Conservation (phyloP, 2,329 filamentous ascomycete genomes). For the Coleophoma crateriformis region DNA sequence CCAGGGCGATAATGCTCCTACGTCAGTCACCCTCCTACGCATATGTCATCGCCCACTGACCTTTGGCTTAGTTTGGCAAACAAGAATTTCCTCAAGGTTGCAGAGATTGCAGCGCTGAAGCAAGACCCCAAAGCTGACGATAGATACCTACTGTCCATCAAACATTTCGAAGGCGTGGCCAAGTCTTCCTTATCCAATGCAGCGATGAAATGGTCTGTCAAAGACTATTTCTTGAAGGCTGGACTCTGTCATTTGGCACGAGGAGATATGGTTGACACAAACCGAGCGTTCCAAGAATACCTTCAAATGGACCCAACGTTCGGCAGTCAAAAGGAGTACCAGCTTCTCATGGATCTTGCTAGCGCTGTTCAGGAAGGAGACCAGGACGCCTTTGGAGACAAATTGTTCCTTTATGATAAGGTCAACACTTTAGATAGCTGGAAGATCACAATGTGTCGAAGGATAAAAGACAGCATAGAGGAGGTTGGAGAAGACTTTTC, state of each 20-base stretch:
- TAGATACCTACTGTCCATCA: slow-evolving; percentile 73
- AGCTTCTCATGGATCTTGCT: slow-evolving; percentile 72
- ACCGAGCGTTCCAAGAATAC: slow-evolving; percentile 78
- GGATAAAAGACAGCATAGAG: slow-evolving; percentile 80
- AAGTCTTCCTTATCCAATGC: slow-evolving; percentile 78
- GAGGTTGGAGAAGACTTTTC: slow-evolving; percentile 64
- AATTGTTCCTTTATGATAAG: slow-evolving; percentile 85
- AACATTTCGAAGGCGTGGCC: slow-evolving; percentile 80
- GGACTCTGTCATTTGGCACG: slow-evolving; percentile 81
- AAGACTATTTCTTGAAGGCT: slow-evolving; percentile 92
- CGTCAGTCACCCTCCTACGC: slow-evolving; percentile 46
- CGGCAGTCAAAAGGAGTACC: slow-evolving; percentile 69
- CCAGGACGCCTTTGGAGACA: slow-evolving; percentile 78
- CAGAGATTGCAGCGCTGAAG: slow-evolving; percentile 77
- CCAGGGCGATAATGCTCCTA: slow-evolving; percentile 77
- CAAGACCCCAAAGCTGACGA: slow-evolving; percentile 41
- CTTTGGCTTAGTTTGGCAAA: slow-evolving; percentile 64
- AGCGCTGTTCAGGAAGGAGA: slow-evolving; percentile 73
- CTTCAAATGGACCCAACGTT: slow-evolving; percentile 75
- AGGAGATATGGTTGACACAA: slow-evolving; percentile 70
- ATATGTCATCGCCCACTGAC: neutral
- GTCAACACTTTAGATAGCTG: slow-evolving; percentile 93
- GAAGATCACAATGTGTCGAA: slow-evolving; percentile 83
- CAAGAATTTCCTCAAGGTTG: slow-evolving; percentile 89
- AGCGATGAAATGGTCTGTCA: slow-evolving; percentile 88